These are phyloP conservation scores for Candida maris DNA, from an alignment of 805 yeast species.

Conservation along the genomic window DNA sequence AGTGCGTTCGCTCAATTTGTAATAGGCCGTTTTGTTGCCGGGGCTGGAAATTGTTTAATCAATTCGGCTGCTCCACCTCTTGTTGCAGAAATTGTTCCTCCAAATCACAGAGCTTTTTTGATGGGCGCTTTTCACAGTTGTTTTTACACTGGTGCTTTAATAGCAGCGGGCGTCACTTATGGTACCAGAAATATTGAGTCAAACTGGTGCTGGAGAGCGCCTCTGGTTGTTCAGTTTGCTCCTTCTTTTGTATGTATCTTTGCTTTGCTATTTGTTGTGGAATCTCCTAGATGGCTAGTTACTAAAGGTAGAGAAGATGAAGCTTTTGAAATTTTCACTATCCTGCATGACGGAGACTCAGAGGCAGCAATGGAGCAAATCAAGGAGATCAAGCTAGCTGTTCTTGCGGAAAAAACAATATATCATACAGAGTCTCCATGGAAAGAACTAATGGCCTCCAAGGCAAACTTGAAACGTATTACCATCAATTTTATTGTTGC, in stretches of 20 bases:
- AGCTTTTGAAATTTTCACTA: slow-evolving; percentile 30
- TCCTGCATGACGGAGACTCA: slow-evolving; percentile 32
- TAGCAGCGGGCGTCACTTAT: slow-evolving; percentile 43
- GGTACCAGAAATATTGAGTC: slow-evolving; percentile 38
- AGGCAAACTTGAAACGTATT: slow-evolving; percentile 29
- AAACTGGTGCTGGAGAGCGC: slow-evolving; percentile 49
- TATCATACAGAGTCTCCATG: slow-evolving; percentile 27
- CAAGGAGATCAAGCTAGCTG: slow-evolving; percentile 27
- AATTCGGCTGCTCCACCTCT: slow-evolving; percentile 42
- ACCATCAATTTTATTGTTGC: slow-evolving; percentile 18
- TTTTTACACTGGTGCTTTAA: slow-evolving; percentile 41
- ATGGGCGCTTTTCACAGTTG: slow-evolving; percentile 45
- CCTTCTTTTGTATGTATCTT: slow-evolving; percentile 7
- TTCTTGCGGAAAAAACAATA: slow-evolving; percentile 6
- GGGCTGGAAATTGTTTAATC: slow-evolving; percentile 41
- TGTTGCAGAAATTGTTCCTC: slow-evolving; percentile 46
- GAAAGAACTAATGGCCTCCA: slow-evolving; percentile 31
- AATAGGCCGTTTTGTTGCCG: slow-evolving; percentile 41
- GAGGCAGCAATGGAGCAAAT: slow-evolving; percentile 28
- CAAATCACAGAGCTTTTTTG: slow-evolving; percentile 36
- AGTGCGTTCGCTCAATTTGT: slow-evolving; percentile 31
- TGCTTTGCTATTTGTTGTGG: slow-evolving; percentile 31
- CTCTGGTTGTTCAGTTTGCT: slow-evolving; percentile 40
- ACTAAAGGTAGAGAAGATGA: slow-evolving; percentile 30
- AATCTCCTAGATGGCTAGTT: slow-evolving; percentile 38